Conservation (phyloP, 1,139 yeast species). For the Lodderomyces oxycetoniae region DNA sequence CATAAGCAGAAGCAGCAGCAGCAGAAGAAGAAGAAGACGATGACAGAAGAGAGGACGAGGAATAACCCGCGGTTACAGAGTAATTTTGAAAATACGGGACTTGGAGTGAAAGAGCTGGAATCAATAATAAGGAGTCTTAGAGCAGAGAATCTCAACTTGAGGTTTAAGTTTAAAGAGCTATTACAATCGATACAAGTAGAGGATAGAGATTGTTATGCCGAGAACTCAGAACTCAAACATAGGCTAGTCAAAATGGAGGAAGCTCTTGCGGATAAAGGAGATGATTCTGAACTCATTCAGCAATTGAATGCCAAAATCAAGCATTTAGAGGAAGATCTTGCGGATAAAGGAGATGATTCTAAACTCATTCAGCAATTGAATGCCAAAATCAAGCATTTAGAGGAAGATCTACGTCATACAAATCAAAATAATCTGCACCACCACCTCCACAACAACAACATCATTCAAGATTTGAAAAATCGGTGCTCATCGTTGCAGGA, state of each 20-base stretch:
- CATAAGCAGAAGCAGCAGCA: neutral
- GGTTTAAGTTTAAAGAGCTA: constrained; percentile 12
- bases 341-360: neutral
- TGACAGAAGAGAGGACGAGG: neutral
- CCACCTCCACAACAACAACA: no score
- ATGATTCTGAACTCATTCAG: neutral
- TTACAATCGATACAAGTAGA: constrained; percentile 10
- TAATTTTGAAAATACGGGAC: constrained; percentile 9
- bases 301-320: neutral
- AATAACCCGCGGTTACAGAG: constrained; percentile 5
- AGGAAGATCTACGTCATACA: neutral
- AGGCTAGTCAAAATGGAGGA: constrained; percentile 5
- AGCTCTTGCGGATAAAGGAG: neutral
- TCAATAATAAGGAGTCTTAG: constrained; percentile 10
- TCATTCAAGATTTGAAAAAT: no score
- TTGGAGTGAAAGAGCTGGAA: constrained; percentile 12
- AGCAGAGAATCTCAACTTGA: constrained; percentile 12
- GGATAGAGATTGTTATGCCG: constrained; percentile 5
- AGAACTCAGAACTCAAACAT: constrained; percentile 3
- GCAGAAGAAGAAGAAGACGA: constrained; percentile 9
- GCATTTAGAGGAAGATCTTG: neutral
- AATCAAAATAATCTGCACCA: no score
- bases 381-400: neutral
- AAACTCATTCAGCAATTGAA: no score
- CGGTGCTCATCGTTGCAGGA: neutral